Conservation (phyloP, 805 yeast species). For the Hanseniaspora valbyensis region DNA sequence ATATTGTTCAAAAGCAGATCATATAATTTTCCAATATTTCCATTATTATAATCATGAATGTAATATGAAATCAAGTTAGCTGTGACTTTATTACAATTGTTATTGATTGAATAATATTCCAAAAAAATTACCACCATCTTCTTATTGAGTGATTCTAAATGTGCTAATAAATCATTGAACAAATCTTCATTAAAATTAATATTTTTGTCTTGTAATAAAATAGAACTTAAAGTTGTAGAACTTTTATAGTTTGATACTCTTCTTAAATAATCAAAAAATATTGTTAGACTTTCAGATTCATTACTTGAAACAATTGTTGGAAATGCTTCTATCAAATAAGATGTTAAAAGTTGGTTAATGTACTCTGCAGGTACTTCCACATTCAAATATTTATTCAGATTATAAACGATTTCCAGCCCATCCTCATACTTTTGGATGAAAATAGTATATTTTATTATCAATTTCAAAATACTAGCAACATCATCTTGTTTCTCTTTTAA, state of each 20-base stretch:
- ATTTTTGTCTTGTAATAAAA: neutral
- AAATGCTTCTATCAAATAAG: constrained; percentile 6
- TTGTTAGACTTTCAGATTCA: neutral
- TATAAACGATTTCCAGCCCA: constrained; percentile 1
- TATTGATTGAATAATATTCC: neutral
- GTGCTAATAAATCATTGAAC: neutral
- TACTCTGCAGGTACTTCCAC: neutral
- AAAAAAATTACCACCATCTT: neutral
- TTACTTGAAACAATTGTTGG: neutral
- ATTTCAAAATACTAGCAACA: neutral
- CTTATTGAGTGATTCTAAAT: neutral
- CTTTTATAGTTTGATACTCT: neutral
- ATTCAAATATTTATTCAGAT: neutral
- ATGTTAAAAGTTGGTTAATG: neutral
- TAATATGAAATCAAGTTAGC: neutral
- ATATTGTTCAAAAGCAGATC: constrained; percentile 27
- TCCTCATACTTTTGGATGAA: constrained; percentile 17
- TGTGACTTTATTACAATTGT: neutral
- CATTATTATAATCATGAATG: constrained; percentile 13
- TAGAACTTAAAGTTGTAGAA: neutral
- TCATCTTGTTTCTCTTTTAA: constrained; percentile 16
- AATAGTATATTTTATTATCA: constrained; percentile 13
- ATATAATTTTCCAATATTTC: constrained; percentile 28
- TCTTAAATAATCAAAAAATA: neutral
- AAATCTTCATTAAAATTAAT: neutral